Base-by-base conservation (phyloP, 441 rosid genomes). In the Adansonia gregorii region DNA sequence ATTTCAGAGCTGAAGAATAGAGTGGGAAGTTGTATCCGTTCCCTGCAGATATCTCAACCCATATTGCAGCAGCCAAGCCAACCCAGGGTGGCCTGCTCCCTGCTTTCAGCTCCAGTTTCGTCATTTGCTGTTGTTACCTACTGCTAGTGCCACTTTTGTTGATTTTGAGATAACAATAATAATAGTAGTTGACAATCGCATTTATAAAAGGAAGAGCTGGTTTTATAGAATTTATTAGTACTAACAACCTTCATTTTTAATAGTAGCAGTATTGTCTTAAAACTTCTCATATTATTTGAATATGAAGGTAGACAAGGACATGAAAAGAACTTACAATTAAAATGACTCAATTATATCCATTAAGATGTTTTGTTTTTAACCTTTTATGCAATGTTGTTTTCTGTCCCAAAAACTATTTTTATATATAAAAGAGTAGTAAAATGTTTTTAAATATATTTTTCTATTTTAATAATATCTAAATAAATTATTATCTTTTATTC, bases 61-160 rank as follows among this genome's bases (percentile, higher is more conserved):
- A 94, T 0, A 90, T 89, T 8, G 99, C 99, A 0, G 99, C 98
- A 1, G 97, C 97, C 51, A 94, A 85, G 0, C 98, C 98, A 66
- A 94, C 93, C 98, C 99, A 96, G 0, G 99, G 99, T 10, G 99
- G 98, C 75, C 97, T 84, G 79, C 93, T 95, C 27, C 98, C 98
- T 1, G 88, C 84, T 83, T 94, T 94, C 8, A 91, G 85, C 55
- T 78, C 88, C 39, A 82, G 83, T 15, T 76, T 90, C 76, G 85
- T 88, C 35, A 27, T 27, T 27, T 27, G 35, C 35, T 27, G 35
- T 27, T 27, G 35, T 27, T 27, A 27, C 35, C 35, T 0, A 27
- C 35, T 27, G 35, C 35, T 27, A 27, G 35, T 27, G 35, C 35
- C 35, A 27, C 35, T 27, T 27, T 27, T 27, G 2, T 27, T 27